A percentile compares a stretch with the other conserved stretches of the same genome.
Evolutionary conservation across 352 stramenopile genomes (phyloP).

Genomic region (Blastocystis sp.): DNA sequence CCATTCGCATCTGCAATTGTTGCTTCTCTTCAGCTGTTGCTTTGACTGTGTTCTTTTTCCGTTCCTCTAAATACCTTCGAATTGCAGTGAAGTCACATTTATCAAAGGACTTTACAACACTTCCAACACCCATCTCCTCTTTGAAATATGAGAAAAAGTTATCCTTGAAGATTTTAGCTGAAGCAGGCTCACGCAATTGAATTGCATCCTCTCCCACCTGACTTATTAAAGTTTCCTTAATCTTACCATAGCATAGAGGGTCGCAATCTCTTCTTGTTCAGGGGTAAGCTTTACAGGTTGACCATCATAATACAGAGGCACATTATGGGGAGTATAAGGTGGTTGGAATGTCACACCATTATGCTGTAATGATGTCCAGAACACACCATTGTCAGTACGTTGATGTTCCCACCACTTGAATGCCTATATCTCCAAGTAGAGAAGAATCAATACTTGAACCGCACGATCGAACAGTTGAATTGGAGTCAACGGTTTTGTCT

Average conservation of each 20-base stretch:
- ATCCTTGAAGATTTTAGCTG: slow-evolving; percentile 91
- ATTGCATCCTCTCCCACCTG: slow-evolving; percentile 76
- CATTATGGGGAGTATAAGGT: slow-evolving; percentile 84
- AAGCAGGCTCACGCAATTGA: slow-evolving; percentile 90
- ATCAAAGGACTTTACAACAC: slow-evolving; percentile 89
- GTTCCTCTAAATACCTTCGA: slow-evolving; percentile 80
- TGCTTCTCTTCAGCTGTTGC: slow-evolving; percentile 76
- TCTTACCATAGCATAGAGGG: slow-evolving; percentile 67
- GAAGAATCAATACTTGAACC: slow-evolving; percentile 69
- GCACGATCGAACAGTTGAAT: slow-evolving; percentile 51
- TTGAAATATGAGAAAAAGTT: slow-evolving; percentile 94
- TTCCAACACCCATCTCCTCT: slow-evolving; percentile 79
- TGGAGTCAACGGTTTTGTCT: slow-evolving; percentile 13
- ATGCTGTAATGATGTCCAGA: slow-evolving; percentile 98
- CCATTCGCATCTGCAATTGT: slow-evolving; percentile 82
- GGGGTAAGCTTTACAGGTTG: slow-evolving; percentile 84
- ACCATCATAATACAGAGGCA: slow-evolving; percentile 77
- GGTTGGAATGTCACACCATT: slow-evolving; percentile 92
- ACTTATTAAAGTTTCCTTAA: slow-evolving; percentile 64
- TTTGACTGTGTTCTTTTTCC: slow-evolving; percentile 80
- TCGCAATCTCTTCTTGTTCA: slow-evolving; percentile 84
- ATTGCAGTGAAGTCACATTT: slow-evolving; percentile 93
- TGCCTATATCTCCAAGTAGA: slow-evolving; percentile 87
- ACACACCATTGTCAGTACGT: slow-evolving; percentile 65
- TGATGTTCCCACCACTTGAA: slow-evolving; percentile 97